Conservation (phyloP, 495 filamentous ascomycete species). For the Daldinia decipiens region DNA sequence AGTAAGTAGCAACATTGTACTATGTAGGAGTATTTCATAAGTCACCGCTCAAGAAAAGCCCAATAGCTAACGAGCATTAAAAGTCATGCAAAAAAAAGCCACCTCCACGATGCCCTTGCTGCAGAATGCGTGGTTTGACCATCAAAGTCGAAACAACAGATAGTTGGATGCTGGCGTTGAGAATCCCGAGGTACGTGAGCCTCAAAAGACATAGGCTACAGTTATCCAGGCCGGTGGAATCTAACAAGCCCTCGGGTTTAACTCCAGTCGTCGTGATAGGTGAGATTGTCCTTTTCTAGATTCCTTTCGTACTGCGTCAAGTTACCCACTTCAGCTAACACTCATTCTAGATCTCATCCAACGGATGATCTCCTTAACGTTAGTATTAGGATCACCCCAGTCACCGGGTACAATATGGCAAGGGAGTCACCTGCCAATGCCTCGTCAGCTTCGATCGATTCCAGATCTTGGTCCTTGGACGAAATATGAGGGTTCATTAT, state of each 20-base stretch:
- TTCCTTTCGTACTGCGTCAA: neutral
- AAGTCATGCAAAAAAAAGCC: slow-evolving; percentile 26
- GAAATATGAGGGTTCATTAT: slow-evolving; percentile 6
- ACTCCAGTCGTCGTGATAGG: neutral
- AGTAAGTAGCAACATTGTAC: slow-evolving; percentile 22
- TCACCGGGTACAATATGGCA: slow-evolving; percentile 11
- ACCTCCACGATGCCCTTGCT: slow-evolving; percentile 29
- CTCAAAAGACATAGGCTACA: neutral
- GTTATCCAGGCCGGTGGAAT: neutral
- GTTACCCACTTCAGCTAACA: neutral
- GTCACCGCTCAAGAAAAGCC: slow-evolving; percentile 8
- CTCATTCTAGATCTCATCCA: slow-evolving; percentile 1
- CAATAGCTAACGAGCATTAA: slow-evolving; percentile 6
- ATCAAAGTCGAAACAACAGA: slow-evolving; percentile 15
- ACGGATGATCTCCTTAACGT: neutral
- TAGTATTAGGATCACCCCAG: slow-evolving; percentile 4
- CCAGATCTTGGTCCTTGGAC: slow-evolving; percentile 11
- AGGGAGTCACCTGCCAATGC: slow-evolving; percentile 2
- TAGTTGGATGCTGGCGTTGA: neutral
- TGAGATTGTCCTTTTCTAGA: neutral
- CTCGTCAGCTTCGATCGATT: slow-evolving; percentile 18
- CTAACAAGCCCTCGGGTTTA: neutral
- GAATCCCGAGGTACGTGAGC: neutral
- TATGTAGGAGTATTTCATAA: slow-evolving; percentile 9
- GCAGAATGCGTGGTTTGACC: slow-evolving; percentile 30